Evolutionary conservation across 768 basidiomycete species (phyloP), one percentile per base, ranked within the genome.

Genomic region (Serendipita vermifera): DNA sequence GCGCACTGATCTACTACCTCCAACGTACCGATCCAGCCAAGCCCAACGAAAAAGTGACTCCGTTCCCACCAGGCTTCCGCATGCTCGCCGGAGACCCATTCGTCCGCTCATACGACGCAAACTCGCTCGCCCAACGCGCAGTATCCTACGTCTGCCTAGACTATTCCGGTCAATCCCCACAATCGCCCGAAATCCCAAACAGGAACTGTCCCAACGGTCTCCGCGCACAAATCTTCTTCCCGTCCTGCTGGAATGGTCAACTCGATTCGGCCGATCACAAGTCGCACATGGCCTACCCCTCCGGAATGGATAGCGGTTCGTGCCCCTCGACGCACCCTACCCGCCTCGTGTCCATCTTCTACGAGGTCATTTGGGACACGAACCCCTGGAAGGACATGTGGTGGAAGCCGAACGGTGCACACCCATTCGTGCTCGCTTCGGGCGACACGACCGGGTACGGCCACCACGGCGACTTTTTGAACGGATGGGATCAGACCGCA

Each of bases 181-280:
- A 22, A n/a, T n/a, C 53, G 9, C 51, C 13, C 9, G 15, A 5
- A 3, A 32, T 41, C 20, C 33, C 55, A 15, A 51, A 51, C 29
- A 38, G 11, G 27, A 39, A 41, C 26, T 32, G 7, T 26, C 55
- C 58, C 31, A 33, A 60, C 46, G 59, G 61, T 7, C 15, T 62
- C 17, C 38, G 61, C 1, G 48, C 55, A 3, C 59, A 62, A 26
- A 32, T 62, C 24, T 56, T 62, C 53, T 62, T 62, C 27, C 61
- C 61, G 7, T 36, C 32, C 5, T 62, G 58, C 57, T 64, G 64
- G 65, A 56, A 66, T 56, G 65, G 65, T 15, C 51, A 63, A 36
- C 26, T 61, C 24, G 58, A 64, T 36, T 56, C 59, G n/a, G 2
- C 57, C 2, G 62, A 66, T 46, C 62, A 63, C 55, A 58, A 58